These are phyloP conservation scores for Cladorrhinum sp. DNA, from an alignment of 2,329 filamentous ascomycete species.

Conservation along the genomic window DNA sequence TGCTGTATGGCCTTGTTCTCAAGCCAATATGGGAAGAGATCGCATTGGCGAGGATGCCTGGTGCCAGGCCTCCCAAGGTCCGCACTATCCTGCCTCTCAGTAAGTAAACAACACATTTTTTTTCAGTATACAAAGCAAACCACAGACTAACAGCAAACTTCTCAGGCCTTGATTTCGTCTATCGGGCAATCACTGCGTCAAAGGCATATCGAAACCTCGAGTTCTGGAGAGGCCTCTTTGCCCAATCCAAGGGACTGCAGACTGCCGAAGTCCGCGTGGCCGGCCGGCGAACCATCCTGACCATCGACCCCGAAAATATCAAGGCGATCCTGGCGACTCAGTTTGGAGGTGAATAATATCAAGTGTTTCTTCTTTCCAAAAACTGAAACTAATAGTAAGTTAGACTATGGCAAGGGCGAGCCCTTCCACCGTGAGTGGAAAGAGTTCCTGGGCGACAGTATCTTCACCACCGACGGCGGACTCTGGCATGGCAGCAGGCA, in stretches of 20 bases:
- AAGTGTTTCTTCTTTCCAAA: too few relatives aligned
- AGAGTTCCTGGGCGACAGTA: conserved; percentile 71
- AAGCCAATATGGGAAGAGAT: conserved; percentile 40
- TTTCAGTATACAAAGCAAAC: neutral
- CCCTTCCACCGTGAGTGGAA: conserved; percentile 73
- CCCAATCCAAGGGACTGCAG: conserved; percentile 37
- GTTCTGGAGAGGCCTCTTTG: conserved; percentile 57
- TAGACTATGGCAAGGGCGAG: conserved; percentile 82
- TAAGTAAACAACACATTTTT: conserved; percentile 31
- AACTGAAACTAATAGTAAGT: too few relatives aligned
- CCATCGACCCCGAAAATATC: conserved; percentile 82
- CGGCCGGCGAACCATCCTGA: conserved; percentile 65
- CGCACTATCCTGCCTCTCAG: conserved; percentile 44
- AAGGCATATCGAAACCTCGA: conserved; percentile 55
- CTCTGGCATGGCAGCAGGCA: conserved; percentile 79
- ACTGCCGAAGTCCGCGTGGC: conserved; percentile 60
- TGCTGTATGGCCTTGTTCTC: conserved; percentile 37
- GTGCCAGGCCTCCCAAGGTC: conserved; percentile 40
- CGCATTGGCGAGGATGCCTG: conserved; percentile 44
- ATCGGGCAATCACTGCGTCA: conserved; percentile 51
- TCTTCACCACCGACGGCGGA: conserved; percentile 76
- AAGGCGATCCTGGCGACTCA: conserved; percentile 87
- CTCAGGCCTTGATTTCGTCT: conserved; percentile 63
- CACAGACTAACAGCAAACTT: conserved; percentile 13
- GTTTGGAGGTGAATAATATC: too few relatives aligned